Percentiles rank a stretch among this genome's conserved stretches.
Evolutionary conservation across 768 basidiomycete genomes (phyloP).

Genomic region (Bullera alba): DNA sequence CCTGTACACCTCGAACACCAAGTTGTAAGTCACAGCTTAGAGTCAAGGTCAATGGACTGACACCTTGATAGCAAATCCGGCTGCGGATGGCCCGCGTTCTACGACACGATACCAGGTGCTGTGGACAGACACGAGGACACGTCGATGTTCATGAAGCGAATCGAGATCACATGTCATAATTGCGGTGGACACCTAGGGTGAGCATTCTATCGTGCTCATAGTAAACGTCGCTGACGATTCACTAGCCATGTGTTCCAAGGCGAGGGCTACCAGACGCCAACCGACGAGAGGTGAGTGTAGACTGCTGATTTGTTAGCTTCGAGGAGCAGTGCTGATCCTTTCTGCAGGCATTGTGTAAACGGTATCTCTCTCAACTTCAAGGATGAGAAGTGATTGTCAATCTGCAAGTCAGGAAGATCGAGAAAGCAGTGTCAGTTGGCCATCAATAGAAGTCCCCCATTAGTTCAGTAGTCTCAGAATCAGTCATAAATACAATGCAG

Average conservation of each 20-base stretch:
- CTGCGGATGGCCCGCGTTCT: slow-evolving; percentile 98
- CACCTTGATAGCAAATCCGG: slow-evolving; percentile 56
- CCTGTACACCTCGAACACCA: slow-evolving; percentile 79
- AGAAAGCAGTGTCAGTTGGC: too few species aligned
- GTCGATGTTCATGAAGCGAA: slow-evolving; percentile 60
- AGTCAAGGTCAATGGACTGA: not conserved
- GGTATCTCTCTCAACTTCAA: slow-evolving; percentile 75
- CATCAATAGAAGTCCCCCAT: too few species aligned
- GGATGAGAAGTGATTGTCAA: slow-evolving; percentile 47
- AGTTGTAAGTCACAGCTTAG: slow-evolving; percentile 53
- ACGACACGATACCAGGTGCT: slow-evolving; percentile 86
- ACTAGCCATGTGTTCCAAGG: slow-evolving; percentile 84
- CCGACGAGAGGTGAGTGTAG: slow-evolving; percentile 47
- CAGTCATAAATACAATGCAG: too few species aligned
- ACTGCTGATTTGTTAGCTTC: not conserved
- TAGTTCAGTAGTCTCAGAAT: too few species aligned
- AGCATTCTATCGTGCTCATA: not conserved
- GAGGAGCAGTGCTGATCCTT: not conserved
- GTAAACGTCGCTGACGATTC: not conserved
- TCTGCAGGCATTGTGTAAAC: slow-evolving; percentile 53
- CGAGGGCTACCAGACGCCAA: slow-evolving; percentile 72
- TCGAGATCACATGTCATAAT: slow-evolving; percentile 79
- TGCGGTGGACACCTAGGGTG: slow-evolving; percentile 79
- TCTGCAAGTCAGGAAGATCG: too few species aligned
- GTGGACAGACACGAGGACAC: slow-evolving; percentile 67